phyloP scores from a whole-genome alignment of 192 early-diverging fungal species.

The Paraglomus occultum region DNA sequence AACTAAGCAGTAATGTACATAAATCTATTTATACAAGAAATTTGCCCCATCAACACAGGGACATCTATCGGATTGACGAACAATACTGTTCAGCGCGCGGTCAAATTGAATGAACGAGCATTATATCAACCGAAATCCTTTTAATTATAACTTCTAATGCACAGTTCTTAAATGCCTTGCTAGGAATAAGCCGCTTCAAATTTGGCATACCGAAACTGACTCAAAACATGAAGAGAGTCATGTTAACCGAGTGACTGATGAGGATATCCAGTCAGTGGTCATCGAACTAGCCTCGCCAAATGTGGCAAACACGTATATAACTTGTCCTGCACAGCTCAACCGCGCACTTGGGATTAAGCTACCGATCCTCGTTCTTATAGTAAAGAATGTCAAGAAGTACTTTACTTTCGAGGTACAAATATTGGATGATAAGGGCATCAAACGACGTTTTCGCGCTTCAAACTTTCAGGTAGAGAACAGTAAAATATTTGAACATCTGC shows the following conservation, averaged over 20 bases:
- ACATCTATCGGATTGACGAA: not conserved
- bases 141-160: slow-evolving; percentile 19
- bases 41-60: not conserved
- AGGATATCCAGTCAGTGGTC: slow-evolving; percentile 77
- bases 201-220: slow-evolving; percentile 57
- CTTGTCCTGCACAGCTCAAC: slow-evolving; percentile 71
- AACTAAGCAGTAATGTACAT: not conserved
- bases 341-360: slow-evolving; percentile 88
- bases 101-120: slow-evolving; percentile 33
- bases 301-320: slow-evolving; percentile 85
- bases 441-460: slow-evolving; percentile 79
- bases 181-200: slow-evolving; percentile 64
- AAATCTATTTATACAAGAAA: not conserved
- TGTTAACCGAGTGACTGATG: slow-evolving; percentile 77
- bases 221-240: slow-evolving; percentile 49
- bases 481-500: not conserved
- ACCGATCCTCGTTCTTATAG: slow-evolving; percentile 81
- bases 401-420: slow-evolving; percentile 92
- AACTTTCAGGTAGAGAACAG: slow-evolving; percentile 78
- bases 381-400: slow-evolving; percentile 88
- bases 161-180: slow-evolving; percentile 2
- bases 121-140: slow-evolving; percentile 21
- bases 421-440: slow-evolving; percentile 78
- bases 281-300: slow-evolving; percentile 78
- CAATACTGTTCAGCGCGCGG: slow-evolving; percentile 30